phyloP scores from a whole-genome alignment of 495 filamentous ascomycete species.

The Alectoria sarmentosa region DNA sequence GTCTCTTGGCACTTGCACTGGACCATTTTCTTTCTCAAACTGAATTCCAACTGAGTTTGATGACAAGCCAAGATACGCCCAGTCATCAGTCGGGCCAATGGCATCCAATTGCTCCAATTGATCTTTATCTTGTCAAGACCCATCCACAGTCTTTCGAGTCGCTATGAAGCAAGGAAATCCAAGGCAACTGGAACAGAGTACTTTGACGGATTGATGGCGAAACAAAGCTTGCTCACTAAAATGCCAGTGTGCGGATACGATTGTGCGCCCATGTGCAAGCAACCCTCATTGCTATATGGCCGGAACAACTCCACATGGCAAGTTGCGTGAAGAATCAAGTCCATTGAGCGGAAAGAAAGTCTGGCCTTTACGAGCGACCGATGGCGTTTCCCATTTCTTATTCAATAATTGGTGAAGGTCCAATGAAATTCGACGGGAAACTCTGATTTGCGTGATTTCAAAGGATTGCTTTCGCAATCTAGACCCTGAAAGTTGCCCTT shows the following conservation, averaged over 20 bases:
- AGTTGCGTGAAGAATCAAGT: not conserved
- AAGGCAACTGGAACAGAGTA: too few relatives aligned
- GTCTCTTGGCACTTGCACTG: too few relatives aligned
- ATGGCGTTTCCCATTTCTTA: too few relatives aligned
- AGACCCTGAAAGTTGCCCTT: not conserved
- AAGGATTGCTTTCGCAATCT: not conserved
- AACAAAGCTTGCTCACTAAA: not conserved
- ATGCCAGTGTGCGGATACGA: not conserved
- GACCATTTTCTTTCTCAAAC: not conserved
- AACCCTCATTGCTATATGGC: too few relatives aligned
- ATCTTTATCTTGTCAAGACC: not conserved
- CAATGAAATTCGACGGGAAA: not conserved
- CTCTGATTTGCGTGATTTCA: not conserved
- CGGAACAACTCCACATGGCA: not conserved
- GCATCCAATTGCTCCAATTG: not conserved
- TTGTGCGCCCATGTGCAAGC: not conserved
- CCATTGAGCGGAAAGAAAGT: not conserved
- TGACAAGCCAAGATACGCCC: not conserved
- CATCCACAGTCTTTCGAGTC: not conserved
- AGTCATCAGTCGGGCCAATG: not conserved
- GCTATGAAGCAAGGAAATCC: too few relatives aligned
- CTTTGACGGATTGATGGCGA: not conserved
- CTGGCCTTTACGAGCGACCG: too few relatives aligned
- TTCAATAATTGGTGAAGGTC: not conserved
- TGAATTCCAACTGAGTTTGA: not conserved